These are phyloP conservation scores for Graphium sp. DNA, from an alignment of 2,329 filamentous ascomycete species.

Conservation along the genomic window DNA sequence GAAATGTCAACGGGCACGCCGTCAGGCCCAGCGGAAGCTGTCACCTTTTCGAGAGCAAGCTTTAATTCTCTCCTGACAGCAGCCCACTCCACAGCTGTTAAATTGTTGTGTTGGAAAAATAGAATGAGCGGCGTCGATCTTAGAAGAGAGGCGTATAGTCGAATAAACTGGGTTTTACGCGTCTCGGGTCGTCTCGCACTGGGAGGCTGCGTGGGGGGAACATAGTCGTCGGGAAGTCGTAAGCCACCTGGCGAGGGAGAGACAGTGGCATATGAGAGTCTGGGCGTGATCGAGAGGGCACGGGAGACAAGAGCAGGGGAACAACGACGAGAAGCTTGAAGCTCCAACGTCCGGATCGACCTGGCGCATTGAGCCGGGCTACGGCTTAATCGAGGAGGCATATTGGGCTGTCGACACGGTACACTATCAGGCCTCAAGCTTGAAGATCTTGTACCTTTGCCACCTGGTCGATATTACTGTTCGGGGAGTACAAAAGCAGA, in stretches of 20 bases:
- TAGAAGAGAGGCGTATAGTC: slow-evolving; percentile 76
- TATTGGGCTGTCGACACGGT: no score
- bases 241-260: slow-evolving; percentile 9
- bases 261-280: slow-evolving; percentile 10
- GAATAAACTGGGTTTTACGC: slow-evolving; percentile 75
- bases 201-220: slow-evolving; percentile 62
- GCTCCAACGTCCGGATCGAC: no score
- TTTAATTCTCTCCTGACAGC: slow-evolving; percentile 24
- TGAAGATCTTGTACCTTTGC: no score
- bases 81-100: slow-evolving; percentile 48
- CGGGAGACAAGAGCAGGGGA: background rate
- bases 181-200: slow-evolving; percentile 75
- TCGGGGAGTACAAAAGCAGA: no score
- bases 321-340: no score
- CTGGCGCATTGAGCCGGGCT: no score
- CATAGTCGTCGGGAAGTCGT: slow-evolving; percentile 25
- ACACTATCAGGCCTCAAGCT: no score
- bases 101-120: slow-evolving; percentile 59
- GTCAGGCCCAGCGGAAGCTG: slow-evolving; percentile 7
- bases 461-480: no score
- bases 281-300: slow-evolving; percentile 11
- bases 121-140: slow-evolving; percentile 73
- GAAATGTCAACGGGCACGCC: slow-evolving; percentile 25
- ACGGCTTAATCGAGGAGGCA: no score
- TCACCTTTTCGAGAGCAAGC: slow-evolving; percentile 23